Percentiles rank a stretch among this genome's conserved stretches.
phyloP scores from a whole-genome alignment of 192 early-diverging fungal genomes.

The Coemansia pectinata region DNA sequence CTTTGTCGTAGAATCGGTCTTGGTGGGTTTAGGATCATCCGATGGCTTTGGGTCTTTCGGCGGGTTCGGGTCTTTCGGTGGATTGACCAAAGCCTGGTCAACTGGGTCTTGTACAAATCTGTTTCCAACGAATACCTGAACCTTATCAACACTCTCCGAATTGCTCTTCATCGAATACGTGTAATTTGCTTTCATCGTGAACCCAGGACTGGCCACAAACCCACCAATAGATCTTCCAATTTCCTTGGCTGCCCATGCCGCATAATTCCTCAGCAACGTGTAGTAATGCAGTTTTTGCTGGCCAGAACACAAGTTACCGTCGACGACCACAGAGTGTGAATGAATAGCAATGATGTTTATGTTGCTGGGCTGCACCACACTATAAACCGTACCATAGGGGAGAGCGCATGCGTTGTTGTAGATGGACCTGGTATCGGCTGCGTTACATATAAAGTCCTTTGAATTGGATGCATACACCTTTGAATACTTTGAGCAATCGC shows the following conservation, averaged over 20 bases:
- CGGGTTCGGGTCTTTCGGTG: background rate
- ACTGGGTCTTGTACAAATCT: slow-evolving; percentile 29
- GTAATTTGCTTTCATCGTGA: slow-evolving; percentile 13
- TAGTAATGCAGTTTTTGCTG: slow-evolving; percentile 44
- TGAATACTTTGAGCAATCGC: slow-evolving; percentile 30
- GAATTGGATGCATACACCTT: slow-evolving; percentile 22
- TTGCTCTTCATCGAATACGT: slow-evolving; percentile 29
- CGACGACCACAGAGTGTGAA: slow-evolving; percentile 40
- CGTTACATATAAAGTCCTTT: slow-evolving; percentile 44
- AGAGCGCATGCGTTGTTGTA: slow-evolving; percentile 23
- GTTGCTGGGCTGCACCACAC: slow-evolving; percentile 35
- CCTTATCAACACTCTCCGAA: slow-evolving; percentile 6
- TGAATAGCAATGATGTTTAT: slow-evolving; percentile 28
- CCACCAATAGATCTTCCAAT: slow-evolving; percentile 35
- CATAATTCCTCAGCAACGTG: slow-evolving; percentile 43
- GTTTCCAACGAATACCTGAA: slow-evolving; percentile 31
- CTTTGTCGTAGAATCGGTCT: background rate
- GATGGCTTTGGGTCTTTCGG: background rate
- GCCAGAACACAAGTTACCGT: slow-evolving; percentile 32
- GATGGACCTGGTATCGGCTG: slow-evolving; percentile 15
- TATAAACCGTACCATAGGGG: slow-evolving; percentile 45
- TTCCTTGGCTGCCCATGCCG: slow-evolving; percentile 31
- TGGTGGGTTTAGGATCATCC: background rate
- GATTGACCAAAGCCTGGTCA: slow-evolving; percentile 5
- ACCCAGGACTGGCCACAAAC: slow-evolving; percentile 20